These are phyloP conservation scores for Aspergillus avenaceus DNA, from an alignment of 495 filamentous ascomycete genomes.

Conservation along the genomic window DNA sequence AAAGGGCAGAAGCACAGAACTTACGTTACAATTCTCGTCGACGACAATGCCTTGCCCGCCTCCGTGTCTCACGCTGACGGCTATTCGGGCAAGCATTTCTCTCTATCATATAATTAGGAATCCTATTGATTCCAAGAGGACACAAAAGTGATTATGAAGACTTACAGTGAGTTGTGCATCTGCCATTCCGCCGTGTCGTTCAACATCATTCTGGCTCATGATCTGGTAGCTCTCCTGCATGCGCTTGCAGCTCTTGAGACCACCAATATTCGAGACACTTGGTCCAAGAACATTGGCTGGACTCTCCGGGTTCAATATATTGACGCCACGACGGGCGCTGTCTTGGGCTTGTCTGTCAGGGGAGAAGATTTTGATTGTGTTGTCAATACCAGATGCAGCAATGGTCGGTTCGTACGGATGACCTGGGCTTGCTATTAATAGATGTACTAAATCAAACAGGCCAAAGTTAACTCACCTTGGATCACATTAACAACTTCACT, in stretches of 20 bases:
- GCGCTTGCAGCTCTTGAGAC: slow-evolving; percentile 53
- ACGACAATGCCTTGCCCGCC: slow-evolving; percentile 21
- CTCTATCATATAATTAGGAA: slow-evolving; percentile 34
- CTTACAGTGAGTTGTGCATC: slow-evolving; percentile 63
- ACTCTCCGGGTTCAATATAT: slow-evolving; percentile 45
- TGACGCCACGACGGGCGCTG: slow-evolving; percentile 52
- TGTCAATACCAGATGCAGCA: slow-evolving; percentile 69
- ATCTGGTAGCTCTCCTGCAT: slow-evolving; percentile 62
- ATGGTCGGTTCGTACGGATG: slow-evolving; percentile 71
- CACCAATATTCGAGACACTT: slow-evolving; percentile 23
- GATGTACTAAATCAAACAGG: neutral
- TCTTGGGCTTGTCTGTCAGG: slow-evolving; percentile 57
- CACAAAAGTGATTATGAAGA: slow-evolving; percentile 13
- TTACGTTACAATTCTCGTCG: slow-evolving; percentile 29
- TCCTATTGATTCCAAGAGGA: slow-evolving; percentile 13
- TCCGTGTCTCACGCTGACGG: neutral
- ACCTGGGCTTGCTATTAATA: slow-evolving; percentile 29
- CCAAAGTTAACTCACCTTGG: slow-evolving; percentile 42
- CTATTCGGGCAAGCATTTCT: slow-evolving; percentile 49
- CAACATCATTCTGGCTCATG: slow-evolving; percentile 60
- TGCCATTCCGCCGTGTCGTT: slow-evolving; percentile 55
- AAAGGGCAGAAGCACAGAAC: neutral
- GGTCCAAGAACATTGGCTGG: slow-evolving; percentile 27
- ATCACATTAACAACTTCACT: slow-evolving; percentile 73
- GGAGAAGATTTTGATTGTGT: slow-evolving; percentile 74